Base-by-base conservation (phyloP, 179 eudicot genomes). In the Vitellaria paradoxa region DNA sequence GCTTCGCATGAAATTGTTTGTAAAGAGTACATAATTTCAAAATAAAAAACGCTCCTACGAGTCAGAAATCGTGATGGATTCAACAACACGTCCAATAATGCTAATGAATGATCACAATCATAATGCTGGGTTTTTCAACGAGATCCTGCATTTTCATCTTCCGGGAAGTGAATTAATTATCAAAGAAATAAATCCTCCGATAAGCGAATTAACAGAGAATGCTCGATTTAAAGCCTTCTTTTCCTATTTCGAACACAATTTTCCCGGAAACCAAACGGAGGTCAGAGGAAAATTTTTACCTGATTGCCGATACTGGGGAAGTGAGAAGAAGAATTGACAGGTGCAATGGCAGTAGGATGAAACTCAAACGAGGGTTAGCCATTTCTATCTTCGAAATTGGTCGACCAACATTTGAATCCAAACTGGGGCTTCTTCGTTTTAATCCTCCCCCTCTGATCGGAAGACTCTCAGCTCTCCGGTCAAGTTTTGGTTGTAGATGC, bases 221-320 rank as follows among this genome's bases (percentile, higher is more conserved):
- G 37, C 1, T 30, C 37, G 37, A 30, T 30, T 2, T 14, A 9
- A 59, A n/a, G 1, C 2, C 37, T 55, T 40, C 0, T 5, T 8
- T 1, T 11, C 17, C 2, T 55, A 4, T 15, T 73, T 46, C 20
- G 2, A 30, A 30, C 17, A 21, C 21, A 18, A 74, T 74, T 46
- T 45, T 61, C 46, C 9, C 2, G 61, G 59, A 50, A 75, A 26
- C 37, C 65, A 49, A 60, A 60, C 18, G 14, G 45, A 61, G 7
- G 52, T 56, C 17, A 10, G 26, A 6, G 47, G 15, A 4, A 0
- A 62, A 55, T 53, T 46, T 8, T 50, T 61, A 89, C 92, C 92
- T 89, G 79, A 89, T 86, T 52, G 88, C 87, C 10, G 81, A 79
- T 56, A 81, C 67, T 9, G 49, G 45, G 11, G 74, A 61, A 49